Conservation (phyloP, 257 asterid genomes). For the Orobanche coerulescens region DNA sequence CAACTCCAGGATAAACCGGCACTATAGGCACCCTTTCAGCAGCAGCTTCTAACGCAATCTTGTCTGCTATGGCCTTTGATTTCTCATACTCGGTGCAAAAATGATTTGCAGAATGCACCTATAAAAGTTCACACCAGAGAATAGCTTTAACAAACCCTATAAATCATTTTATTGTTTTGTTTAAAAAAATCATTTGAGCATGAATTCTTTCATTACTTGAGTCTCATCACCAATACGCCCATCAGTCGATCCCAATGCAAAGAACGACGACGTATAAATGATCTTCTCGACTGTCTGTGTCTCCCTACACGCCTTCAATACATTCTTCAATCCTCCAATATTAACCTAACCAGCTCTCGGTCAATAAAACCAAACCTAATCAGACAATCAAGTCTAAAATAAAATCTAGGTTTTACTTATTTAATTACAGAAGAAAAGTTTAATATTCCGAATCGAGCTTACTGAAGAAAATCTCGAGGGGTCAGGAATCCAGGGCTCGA, state of each 20-base stretch:
- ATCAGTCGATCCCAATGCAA: slow-evolving; percentile 86
- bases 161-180: not conserved
- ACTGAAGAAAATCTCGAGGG: slow-evolving; percentile 57
- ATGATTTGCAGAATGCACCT: slow-evolving; percentile 56
- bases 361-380: not conserved
- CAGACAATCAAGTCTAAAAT: not conserved
- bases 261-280: slow-evolving; percentile 81
- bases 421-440: not conserved
- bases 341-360: slow-evolving; percentile 45
- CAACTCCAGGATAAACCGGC: slow-evolving; percentile 88
- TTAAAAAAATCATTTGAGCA: not conserved
- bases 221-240: slow-evolving; percentile 71
- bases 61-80: slow-evolving; percentile 72
- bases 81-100: slow-evolving; percentile 85
- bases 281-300: slow-evolving; percentile 55
- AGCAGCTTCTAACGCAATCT: slow-evolving; percentile 75
- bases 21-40: slow-evolving; percentile 68
- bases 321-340: slow-evolving; percentile 85
- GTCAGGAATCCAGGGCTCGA: slow-evolving; percentile 94
- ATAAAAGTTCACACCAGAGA: slow-evolving; percentile 2
- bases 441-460: slow-evolving; percentile 6
- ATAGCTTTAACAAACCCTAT: slow-evolving; percentile 11
- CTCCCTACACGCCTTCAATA: slow-evolving; percentile 59
- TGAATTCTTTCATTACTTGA: slow-evolving; percentile 38
- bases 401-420: not conserved